These are phyloP conservation scores for Teratosphaeria nubilosa DNA, from an alignment of 2,329 filamentous ascomycete genomes.

Conservation along the genomic window DNA sequence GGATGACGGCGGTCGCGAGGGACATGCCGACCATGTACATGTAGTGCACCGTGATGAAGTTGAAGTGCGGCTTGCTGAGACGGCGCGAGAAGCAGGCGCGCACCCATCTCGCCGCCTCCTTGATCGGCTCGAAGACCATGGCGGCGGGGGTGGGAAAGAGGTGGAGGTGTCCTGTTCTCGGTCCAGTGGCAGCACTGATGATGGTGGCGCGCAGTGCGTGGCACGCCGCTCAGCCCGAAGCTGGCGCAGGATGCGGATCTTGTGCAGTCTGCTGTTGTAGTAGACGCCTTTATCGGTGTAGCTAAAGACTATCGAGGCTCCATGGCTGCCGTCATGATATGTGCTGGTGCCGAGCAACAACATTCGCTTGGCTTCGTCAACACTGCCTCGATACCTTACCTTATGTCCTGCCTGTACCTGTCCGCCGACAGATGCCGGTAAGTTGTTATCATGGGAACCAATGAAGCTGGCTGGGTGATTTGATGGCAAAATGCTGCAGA, in stretches of 20 bases:
- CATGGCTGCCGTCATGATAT: neutral
- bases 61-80: conserved; percentile 26
- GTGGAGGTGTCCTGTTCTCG: neutral
- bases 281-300: neutral
- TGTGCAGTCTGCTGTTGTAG: neutral
- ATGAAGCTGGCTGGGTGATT: neutral
- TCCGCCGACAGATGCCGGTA: neutral
- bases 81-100: neutral
- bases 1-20: conserved; percentile 64
- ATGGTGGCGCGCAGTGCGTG: neutral
- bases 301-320: neutral
- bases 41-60: conserved; percentile 77
- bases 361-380: neutral
- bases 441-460: neutral
- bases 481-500: neutral
- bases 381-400: neutral
- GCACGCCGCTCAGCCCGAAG: neutral
- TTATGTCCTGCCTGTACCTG: no score
- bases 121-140: conserved; percentile 2
- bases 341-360: neutral
- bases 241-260: neutral
- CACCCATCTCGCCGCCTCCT: neutral
- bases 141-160: neutral
- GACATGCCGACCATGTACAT: conserved; percentile 68
- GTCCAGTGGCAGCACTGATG: neutral